Base-by-base conservation (phyloP, 768 basidiomycete genomes). In the Xerocomellus amylosporus region DNA sequence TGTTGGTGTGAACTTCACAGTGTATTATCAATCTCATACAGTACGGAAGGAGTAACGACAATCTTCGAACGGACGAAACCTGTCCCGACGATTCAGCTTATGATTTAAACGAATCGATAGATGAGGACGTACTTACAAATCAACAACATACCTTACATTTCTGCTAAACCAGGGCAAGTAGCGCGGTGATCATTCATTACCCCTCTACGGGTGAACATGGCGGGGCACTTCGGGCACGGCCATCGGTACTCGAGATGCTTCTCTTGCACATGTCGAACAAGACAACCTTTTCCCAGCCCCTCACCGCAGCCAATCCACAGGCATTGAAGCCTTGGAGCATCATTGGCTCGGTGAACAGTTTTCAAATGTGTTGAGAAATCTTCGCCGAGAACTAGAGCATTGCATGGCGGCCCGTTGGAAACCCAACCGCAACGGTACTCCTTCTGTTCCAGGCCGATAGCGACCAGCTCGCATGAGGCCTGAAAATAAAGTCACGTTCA, bases 241-340 rank as follows among this genome's bases (percentile, higher is more conserved):
- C 70, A 67, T 1, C 39, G 40, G 34, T 54, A 59, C 15, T 24
- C 49, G 6, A 71, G 58, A 38, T 69, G 70, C 7, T 1, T 58
- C 14, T 67, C 67, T 37, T 65, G 53, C 3, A 71, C 50, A 22
- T 69, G 68, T 1, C 70, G 40, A 5, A 56, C 49, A 19, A 69
- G 39, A 6, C 54, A 57, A 0, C 53, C 60, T 9, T 12, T 63
- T 7, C 9, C 60, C 4, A 68, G 46, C 7, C 2, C 19, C 0
- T 66, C 67, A 3, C 49, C 49, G 10, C 67, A 68, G 6, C n/a
- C 6, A 24, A 19, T 19, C 67, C 67, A 68, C 15, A 2, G 31
- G 34, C 67, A 68, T 8, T 8, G 2, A 13, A 50, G 33, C 46
- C 45, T 58, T 14, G 46, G 36, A 2, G 33, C 12, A 7, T 44